Evolutionary conservation across 805 yeast species (phyloP).

Genomic region (Phaffomyces thermotolerans): DNA sequence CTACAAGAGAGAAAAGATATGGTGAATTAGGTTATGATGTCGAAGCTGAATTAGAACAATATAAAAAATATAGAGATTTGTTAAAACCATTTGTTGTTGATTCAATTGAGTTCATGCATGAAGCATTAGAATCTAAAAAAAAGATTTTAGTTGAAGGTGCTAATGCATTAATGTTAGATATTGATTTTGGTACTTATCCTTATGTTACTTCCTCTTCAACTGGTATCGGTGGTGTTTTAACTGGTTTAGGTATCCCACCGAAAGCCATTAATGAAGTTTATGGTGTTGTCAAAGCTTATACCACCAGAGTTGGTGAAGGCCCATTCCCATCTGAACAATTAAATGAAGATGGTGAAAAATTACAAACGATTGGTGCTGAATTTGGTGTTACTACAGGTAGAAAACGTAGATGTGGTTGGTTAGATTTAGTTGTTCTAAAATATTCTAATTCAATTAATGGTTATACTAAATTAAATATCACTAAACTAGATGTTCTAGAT

Average conservation of each 20-base stretch:
- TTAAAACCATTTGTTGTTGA: conserved; percentile 91
- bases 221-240: conserved; percentile 95
- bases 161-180: conserved; percentile 94
- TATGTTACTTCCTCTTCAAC: conserved; percentile 94
- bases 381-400: conserved; percentile 98
- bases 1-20: conserved; percentile 80
- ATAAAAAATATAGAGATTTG: conserved; percentile 64
- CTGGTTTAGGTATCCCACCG: conserved; percentile 97
- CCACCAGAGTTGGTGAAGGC: conserved; percentile 98
- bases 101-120: conserved; percentile 76
- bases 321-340: conserved; percentile 98
- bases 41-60: conserved; percentile 72
- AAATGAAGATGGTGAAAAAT: conserved; percentile 75
- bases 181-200: conserved; percentile 97
- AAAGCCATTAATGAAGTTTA: conserved; percentile 67
- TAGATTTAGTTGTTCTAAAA: conserved; percentile 89
- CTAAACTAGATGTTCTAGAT: conserved; percentile 93
- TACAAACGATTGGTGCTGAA: conserved; percentile 92
- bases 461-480: conserved; percentile 88
- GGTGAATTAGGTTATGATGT: conserved; percentile 87
- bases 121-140: conserved; percentile 69
- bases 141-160: conserved; percentile 96
- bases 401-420: conserved; percentile 99
- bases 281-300: conserved; percentile 98
- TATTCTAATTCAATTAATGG: conserved; percentile 92